Evolutionary conservation across 1,139 yeast genomes (phyloP), one percentile per base, ranked within the genome.

Genomic region (Sugiyamaella pinicola): DNA sequence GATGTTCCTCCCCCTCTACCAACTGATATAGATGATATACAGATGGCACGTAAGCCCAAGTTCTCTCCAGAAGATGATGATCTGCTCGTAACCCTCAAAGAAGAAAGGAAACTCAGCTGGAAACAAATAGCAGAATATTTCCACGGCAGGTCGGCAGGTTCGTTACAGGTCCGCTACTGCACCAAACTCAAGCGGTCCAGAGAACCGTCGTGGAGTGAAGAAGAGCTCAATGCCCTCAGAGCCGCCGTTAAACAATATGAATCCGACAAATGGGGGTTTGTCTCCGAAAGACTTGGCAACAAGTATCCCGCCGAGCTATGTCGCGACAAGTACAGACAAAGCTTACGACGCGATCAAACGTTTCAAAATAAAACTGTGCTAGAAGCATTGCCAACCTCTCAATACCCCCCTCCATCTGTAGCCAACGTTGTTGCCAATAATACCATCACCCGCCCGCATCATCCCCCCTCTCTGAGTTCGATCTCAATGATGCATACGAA

Each of bases 101-200:
- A 66, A 44, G 56, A 54, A 21, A 57, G 58, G 33, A 59, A 62
- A 47, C 49, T 66, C 42, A 58, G 68, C 12, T 66, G 69, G 69
- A 60, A 60, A 29, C 60, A 65, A 44, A 66, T 66, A 45, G 67
- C 69, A 9, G 58, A 61, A 49, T 62, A 63, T 41, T 66, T 66
- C 49, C 59, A 61, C 19, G 69, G 69, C 18, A 59, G 69, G 13
- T 59, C 68, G 15, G 63, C 67, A 1, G 69, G 69, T 3, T 64
- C 69, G 1, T 54, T 66, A 13, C 69, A 66, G 51, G 69, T 66
- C 15, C 58, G 69, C 10, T 66, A 66, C 53, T 66, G 68, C 47
- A 65, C 69, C 12, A 64, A 62, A 51, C 63, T 66, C 9, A 64
- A 66, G 47, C 46, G 57, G 4, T 56, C 62, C 10, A 38, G 54